phyloP scores from a whole-genome alignment of 163 green algal genomes.

The Smithsoniella earleae region DNA sequence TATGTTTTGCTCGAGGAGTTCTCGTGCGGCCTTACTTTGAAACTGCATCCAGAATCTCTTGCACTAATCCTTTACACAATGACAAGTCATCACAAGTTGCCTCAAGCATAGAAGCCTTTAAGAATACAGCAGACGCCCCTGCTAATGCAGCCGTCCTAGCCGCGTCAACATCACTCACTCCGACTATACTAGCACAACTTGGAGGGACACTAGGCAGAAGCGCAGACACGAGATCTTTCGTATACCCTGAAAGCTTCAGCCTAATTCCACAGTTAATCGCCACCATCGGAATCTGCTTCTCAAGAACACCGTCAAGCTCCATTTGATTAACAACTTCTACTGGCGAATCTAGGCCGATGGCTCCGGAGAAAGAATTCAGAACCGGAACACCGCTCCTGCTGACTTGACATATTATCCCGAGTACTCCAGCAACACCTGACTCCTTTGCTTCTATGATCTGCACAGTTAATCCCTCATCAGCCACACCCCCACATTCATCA shows the following conservation, averaged over 20 bases:
- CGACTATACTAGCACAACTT: slow-evolving; percentile 2
- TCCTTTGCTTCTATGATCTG: slow-evolving; percentile 70
- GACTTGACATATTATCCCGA: slow-evolving; percentile 55
- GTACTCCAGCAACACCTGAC: slow-evolving; percentile 57
- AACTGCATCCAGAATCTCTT: no score
- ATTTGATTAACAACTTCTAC: slow-evolving; percentile 50
- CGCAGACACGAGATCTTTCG: background rate
- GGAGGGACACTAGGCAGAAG: background rate
- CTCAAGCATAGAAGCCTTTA: slow-evolving; percentile 3
- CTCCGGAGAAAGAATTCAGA: slow-evolving; percentile 61
- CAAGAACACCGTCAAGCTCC: slow-evolving; percentile 31
- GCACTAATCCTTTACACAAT: no score
- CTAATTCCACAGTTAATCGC: background rate
- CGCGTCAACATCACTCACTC: background rate
- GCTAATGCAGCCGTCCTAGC: background rate
- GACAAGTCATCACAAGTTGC: background rate
- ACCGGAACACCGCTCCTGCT: slow-evolving; percentile 52
- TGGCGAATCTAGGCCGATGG: slow-evolving; percentile 58
- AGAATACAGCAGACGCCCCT: slow-evolving; percentile 3
- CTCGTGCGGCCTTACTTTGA: no score
- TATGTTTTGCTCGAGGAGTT: no score
- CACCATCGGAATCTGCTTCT: slow-evolving; percentile 22
- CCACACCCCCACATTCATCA: background rate
- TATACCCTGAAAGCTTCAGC: background rate
- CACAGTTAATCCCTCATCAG: background rate